Evolutionary conservation across 768 basidiomycete genomes (phyloP), one percentile per base, ranked within the genome.

Genomic region (Boletus coccyginus): DNA sequence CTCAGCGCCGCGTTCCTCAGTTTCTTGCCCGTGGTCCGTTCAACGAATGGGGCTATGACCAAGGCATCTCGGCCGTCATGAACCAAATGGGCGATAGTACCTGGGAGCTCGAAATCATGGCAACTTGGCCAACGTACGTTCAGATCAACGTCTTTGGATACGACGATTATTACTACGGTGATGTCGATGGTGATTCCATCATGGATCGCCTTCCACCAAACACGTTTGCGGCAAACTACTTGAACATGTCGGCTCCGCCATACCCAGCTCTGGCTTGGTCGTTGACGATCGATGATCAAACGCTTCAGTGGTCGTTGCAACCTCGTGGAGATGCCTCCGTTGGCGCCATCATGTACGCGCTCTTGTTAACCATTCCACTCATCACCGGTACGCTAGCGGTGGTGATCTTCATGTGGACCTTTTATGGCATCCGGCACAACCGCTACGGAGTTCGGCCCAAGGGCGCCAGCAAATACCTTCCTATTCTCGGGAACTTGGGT

Each of bases 401-500:
- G 46, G 66, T 86, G 50, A 69, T 94, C 72, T 97, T 97, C 83
- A 90, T 94, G 85, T 94, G 90, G 86, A 86, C 88, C 7, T 97
- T 97, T 82, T 97, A 97, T 66, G 92, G 93, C 32, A 96, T 97
- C 77, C 92, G 83, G 69, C 87, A 94, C 77, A 97, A 97, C 73
- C 86, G 87, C 71, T 96, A 87, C 74, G 94, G 94, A 74, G 84
- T 88, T 62, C 85, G 88, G 73, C 77, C 79, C 62, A 88, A 88
- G 69, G 80, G 75, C 39, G 78, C 82, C 61, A 85, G 78, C 63
- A 89, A 82, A 66, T 97, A 97, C 74, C 87, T 96, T 80, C 94
- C 94, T 24, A 94, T 96, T 66, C 78, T 95, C 41, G 88, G 88
- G 41, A 73, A 71, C 36, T 63, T 86, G 2, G 78, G 80, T 33